Conservation (phyloP, 176 grass and related monocot species). For the Cenchrus purpureus region DNA sequence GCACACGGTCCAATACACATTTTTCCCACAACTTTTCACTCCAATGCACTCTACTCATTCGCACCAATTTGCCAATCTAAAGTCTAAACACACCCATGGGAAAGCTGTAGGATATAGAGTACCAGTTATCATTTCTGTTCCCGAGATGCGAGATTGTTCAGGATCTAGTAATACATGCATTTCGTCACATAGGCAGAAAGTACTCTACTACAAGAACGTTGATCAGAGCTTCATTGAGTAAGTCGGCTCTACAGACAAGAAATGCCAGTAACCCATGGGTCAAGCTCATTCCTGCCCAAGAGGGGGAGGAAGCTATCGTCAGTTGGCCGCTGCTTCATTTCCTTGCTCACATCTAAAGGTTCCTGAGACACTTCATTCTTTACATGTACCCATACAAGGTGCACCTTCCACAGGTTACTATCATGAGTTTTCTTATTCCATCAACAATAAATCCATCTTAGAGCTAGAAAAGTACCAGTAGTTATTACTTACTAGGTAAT, state of each 20-base stretch:
- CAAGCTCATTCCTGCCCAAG: background rate
- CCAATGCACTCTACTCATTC: too few relatives aligned
- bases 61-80: too few relatives aligned
- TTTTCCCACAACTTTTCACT: too few relatives aligned
- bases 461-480: background rate
- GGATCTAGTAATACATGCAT: background rate
- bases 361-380: background rate
- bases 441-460: background rate
- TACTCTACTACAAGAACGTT: background rate
- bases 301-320: background rate
- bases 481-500: background rate
- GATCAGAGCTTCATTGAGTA: background rate
- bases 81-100: background rate
- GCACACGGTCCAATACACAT: too few relatives aligned
- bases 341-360: background rate
- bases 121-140: too few relatives aligned
- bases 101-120: background rate
- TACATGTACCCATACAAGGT: background rate
- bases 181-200: too few relatives aligned
- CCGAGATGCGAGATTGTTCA: background rate
- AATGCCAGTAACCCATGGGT: background rate
- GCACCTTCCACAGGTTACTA: background rate
- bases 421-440: background rate
- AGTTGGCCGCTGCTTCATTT: background rate
- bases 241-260: background rate